A percentile compares a stretch with the other conserved stretches of the same genome.
phyloP scores from a whole-genome alignment of 768 basidiomycete species.

The Megacollybia marginata region DNA sequence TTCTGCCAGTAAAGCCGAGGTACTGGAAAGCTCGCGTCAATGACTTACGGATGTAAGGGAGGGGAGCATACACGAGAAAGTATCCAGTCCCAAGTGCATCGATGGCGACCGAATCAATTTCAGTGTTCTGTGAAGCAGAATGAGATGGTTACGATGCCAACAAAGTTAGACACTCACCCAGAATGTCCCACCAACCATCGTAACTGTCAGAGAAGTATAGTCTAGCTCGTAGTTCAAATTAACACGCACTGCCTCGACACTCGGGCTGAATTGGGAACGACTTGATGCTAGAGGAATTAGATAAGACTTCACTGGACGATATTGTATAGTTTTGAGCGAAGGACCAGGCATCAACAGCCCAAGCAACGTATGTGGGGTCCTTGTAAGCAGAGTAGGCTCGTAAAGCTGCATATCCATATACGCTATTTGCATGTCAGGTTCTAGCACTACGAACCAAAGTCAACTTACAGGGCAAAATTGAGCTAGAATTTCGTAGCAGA shows the following conservation, averaged over 20 bases:
- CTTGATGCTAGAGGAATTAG: not conserved
- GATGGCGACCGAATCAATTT: not conserved
- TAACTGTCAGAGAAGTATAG: not conserved
- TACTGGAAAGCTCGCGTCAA: not conserved
- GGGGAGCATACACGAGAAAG: not conserved
- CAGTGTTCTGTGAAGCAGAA: not conserved
- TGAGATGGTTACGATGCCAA: too few species aligned
- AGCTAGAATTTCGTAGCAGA: not conserved
- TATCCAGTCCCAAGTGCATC: conserved; percentile 5
- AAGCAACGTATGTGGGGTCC: conserved; percentile 1
- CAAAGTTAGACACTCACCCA: not conserved
- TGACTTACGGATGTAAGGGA: not conserved
- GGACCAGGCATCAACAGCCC: conserved; percentile 6
- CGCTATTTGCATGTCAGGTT: conserved; percentile 1
- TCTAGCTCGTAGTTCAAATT: not conserved
- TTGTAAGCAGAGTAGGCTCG: conserved; percentile 7
- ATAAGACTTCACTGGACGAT: not conserved
- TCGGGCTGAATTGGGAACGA: not conserved
- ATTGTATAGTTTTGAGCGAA: conserved; percentile 1
- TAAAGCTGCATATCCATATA: conserved; percentile 7
- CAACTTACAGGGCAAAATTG: too few species aligned
- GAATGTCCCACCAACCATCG: conserved; percentile 6
- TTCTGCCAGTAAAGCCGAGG: conserved; percentile 5
- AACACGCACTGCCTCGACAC: not conserved
- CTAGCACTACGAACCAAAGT: not conserved